These are phyloP conservation scores for Coprinopsis cinerea DNA, from an alignment of 768 basidiomycete species.

Conservation along the genomic window DNA sequence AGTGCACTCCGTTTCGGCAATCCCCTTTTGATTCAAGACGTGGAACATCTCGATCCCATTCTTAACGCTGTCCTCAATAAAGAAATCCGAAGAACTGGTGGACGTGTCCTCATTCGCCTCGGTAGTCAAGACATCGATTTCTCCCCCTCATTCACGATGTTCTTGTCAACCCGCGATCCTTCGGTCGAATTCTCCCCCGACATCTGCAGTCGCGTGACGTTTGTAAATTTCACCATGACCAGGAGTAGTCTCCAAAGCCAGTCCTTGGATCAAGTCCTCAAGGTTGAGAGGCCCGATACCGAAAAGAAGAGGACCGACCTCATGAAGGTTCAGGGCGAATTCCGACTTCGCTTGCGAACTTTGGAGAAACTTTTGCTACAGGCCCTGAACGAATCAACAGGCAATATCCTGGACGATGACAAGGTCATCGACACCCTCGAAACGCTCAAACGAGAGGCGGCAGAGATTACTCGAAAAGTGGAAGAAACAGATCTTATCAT, in stretches of 20 bases:
- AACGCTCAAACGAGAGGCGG: slow-evolving; percentile 92
- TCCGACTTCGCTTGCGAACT: slow-evolving; percentile 85
- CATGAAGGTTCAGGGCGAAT: slow-evolving; percentile 98
- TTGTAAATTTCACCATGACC: slow-evolving; percentile 98
- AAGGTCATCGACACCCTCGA: slow-evolving; percentile 96
- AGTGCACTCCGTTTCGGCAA: slow-evolving; percentile 99
- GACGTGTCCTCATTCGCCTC: slow-evolving; percentile 92
- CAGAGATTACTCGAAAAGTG: slow-evolving; percentile 91
- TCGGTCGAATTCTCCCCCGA: slow-evolving; percentile 98
- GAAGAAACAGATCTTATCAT: slow-evolving; percentile 95
- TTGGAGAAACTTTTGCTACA: slow-evolving; percentile 90
- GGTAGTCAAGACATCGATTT: slow-evolving; percentile 99
- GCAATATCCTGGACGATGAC: slow-evolving; percentile 98
- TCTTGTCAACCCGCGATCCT: slow-evolving; percentile 94
- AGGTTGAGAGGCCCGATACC: slow-evolving; percentile 94
- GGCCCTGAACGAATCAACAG: slow-evolving; percentile 92
- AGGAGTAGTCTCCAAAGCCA: slow-evolving; percentile 97
- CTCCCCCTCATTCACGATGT: slow-evolving; percentile 99
- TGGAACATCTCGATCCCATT: slow-evolving; percentile 96
- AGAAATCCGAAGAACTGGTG: slow-evolving; percentile 93
- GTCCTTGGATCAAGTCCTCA: slow-evolving; percentile 93
- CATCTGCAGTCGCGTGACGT: slow-evolving; percentile 94
- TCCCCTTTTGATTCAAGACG: slow-evolving; percentile 94
- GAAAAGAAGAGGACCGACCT: slow-evolving; percentile 94
- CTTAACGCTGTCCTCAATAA: slow-evolving; percentile 96